These are phyloP conservation scores for Cokeromyces recurvatus DNA, from an alignment of 371 early-diverging fungal genomes.

Conservation along the genomic window DNA sequence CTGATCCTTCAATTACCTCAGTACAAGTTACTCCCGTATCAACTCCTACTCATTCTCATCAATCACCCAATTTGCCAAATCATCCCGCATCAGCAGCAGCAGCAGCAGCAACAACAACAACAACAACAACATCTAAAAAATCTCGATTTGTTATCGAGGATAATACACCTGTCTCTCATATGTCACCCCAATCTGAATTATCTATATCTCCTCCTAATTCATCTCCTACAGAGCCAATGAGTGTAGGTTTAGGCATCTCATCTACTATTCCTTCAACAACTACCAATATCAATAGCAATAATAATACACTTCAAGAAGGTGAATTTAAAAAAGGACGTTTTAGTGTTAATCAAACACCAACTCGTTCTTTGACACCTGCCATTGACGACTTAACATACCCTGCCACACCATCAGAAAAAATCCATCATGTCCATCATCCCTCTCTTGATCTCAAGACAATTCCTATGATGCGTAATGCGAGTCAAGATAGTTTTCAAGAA, in stretches of 20 bases:
- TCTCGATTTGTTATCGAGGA: constrained; percentile 23
- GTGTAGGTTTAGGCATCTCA: constrained; percentile 10
- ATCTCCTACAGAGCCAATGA: background rate
- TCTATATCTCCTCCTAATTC: background rate
- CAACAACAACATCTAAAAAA: constrained; percentile 11
- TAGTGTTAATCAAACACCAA: constrained; percentile 29
- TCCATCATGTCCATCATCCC: background rate
- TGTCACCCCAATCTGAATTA: background rate
- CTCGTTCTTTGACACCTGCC: constrained; percentile 3
- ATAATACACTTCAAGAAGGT: constrained; percentile 12
- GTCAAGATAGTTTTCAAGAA: constrained; percentile 18
- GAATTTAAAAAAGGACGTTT: constrained; percentile 28
- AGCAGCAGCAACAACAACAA: background rate
- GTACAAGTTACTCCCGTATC: background rate
- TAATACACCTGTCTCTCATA: background rate
- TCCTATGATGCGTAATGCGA: constrained; percentile 9
- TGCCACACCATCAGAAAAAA: background rate
- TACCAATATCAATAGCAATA: constrained; percentile 1
- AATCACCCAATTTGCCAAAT: background rate
- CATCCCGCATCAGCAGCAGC: background rate
- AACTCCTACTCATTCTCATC: background rate
- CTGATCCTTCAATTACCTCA: background rate
- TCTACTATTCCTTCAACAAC: background rate
- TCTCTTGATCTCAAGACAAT: background rate
- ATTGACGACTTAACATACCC: background rate